Conservation (phyloP, 2,329 filamentous ascomycete genomes). For the Emmonsiellopsis sp. region DNA sequence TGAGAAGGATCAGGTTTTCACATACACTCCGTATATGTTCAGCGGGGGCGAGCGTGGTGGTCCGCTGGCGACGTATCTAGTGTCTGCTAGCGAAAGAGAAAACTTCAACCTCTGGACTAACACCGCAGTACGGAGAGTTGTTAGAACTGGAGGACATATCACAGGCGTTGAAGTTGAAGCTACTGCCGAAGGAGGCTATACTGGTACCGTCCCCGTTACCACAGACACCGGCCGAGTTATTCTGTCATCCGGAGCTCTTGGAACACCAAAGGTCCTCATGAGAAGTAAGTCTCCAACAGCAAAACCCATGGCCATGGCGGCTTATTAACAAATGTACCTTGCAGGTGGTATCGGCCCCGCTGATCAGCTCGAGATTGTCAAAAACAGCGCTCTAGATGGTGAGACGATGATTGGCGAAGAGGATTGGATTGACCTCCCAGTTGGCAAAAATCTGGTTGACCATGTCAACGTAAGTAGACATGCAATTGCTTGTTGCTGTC, state of each 20-base stretch:
- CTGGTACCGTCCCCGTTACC: constrained; percentile 52
- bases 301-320: not conserved
- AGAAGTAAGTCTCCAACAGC: not conserved
- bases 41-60: constrained; percentile 57
- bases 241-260: constrained; percentile 58
- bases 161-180: constrained; percentile 59
- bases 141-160: constrained; percentile 52
- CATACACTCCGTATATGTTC: constrained; percentile 59
- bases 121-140: constrained; percentile 57
- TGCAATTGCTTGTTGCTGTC: not conserved
- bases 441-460: constrained; percentile 43
- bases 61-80: constrained; percentile 62
- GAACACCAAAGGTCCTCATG: constrained; percentile 55
- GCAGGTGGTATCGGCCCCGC: constrained; percentile 58
- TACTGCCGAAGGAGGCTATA: constrained; percentile 43
- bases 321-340: not conserved
- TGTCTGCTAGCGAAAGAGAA: constrained; percentile 46
- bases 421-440: constrained; percentile 43
- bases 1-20: constrained; percentile 56
- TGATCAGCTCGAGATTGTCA: constrained; percentile 37
- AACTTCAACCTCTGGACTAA: constrained; percentile 62
- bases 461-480: constrained; percentile 27
- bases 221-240: constrained; percentile 52
- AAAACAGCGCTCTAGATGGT: constrained; percentile 34
- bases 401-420: constrained; percentile 32